These are phyloP conservation scores for Schizonepeta tenuifolia DNA, from an alignment of 257 asterid species.

Conservation along the genomic window DNA sequence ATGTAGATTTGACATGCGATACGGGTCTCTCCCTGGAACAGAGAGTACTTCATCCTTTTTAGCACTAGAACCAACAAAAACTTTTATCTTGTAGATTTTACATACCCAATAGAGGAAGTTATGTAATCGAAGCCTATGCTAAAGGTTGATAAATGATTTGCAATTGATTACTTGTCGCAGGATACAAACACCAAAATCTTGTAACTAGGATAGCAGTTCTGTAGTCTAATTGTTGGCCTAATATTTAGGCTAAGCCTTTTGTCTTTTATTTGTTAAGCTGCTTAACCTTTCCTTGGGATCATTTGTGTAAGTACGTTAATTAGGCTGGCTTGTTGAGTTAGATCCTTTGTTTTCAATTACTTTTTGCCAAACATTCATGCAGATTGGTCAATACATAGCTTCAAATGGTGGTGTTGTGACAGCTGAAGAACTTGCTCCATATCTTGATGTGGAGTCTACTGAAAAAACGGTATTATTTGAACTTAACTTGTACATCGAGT, in stretches of 20 bases:
- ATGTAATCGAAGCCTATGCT: not conserved
- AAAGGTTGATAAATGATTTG: not conserved
- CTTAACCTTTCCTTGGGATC: conserved; percentile 22
- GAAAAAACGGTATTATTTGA: conserved; percentile 52
- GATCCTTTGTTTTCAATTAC: conserved; percentile 12
- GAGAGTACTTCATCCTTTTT: not conserved
- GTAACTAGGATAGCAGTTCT: not conserved
- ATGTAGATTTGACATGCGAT: not conserved
- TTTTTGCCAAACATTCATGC: conserved; percentile 32
- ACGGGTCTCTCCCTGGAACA: conserved; percentile 4
- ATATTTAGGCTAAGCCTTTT: not conserved
- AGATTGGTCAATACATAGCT: conserved; percentile 91
- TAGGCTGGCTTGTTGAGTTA: conserved; percentile 27
- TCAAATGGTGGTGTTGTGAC: conserved; percentile 96
- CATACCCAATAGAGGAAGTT: not conserved
- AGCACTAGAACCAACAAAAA: conserved; percentile 1
- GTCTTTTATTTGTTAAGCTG: conserved; percentile 19
- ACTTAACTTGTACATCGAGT: conserved; percentile 19
- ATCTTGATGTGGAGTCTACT: conserved; percentile 76
- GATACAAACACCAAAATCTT: conserved; percentile 4
- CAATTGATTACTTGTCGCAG: not conserved
- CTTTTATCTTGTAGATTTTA: not conserved
- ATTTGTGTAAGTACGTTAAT: conserved; percentile 23
- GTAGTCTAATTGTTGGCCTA: not conserved
- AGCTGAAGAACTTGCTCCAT: conserved; percentile 98